A percentile compares a stretch with the other conserved stretches of the same genome.
Evolutionary conservation across 2,329 filamentous ascomycete genomes (phyloP).

Genomic region (Metarhizium anisopliae): DNA sequence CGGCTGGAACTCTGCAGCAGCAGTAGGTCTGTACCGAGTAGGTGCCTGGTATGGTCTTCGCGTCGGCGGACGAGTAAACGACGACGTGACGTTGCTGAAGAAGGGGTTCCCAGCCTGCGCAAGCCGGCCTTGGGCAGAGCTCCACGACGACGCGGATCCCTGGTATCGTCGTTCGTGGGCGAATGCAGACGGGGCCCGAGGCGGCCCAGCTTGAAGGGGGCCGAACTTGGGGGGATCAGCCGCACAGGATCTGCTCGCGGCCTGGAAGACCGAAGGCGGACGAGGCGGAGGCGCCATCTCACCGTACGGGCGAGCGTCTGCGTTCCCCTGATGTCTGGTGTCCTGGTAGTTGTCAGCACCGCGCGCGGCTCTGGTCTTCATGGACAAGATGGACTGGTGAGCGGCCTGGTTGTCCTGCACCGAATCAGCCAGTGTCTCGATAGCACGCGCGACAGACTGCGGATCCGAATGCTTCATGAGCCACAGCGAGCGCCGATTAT

Average conservation of each 20-base stretch:
- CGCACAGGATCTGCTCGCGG: slow-evolving; percentile 9
- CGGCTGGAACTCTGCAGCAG: slow-evolving; percentile 22
- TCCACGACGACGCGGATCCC: slow-evolving; percentile 10
- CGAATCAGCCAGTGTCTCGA: slow-evolving; percentile 21
- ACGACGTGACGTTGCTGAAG: slow-evolving; percentile 3
- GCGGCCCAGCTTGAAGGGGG: slow-evolving; percentile 18
- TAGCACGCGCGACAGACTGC: slow-evolving; percentile 20
- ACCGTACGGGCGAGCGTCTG: not conserved
- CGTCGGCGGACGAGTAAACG: slow-evolving; percentile 5
- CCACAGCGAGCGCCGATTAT: slow-evolving; percentile 26
- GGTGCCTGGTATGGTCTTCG: slow-evolving; percentile 7
- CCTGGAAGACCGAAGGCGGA: slow-evolving; percentile 18
- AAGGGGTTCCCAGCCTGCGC: slow-evolving; percentile 1
- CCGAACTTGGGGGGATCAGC: slow-evolving; percentile 21
- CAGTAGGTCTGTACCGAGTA: slow-evolving; percentile 21
- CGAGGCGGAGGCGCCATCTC: slow-evolving; percentile 10
- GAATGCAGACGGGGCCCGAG: slow-evolving; percentile 18
- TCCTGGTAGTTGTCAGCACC: not conserved
- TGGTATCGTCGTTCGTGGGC: slow-evolving; percentile 15
- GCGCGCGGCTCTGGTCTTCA: slow-evolving; percentile 8
- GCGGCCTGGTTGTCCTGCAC: slow-evolving; percentile 18
- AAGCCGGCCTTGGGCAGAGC: slow-evolving; percentile 11
- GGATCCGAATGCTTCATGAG: slow-evolving; percentile 24
- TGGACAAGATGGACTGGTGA: slow-evolving; percentile 18
- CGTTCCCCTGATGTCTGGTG: not conserved